Percentiles rank a stretch among this genome's conserved stretches.
Conservation (phyloP, 2,329 filamentous ascomycete genomes). For the Eurotiales sp. region DNA sequence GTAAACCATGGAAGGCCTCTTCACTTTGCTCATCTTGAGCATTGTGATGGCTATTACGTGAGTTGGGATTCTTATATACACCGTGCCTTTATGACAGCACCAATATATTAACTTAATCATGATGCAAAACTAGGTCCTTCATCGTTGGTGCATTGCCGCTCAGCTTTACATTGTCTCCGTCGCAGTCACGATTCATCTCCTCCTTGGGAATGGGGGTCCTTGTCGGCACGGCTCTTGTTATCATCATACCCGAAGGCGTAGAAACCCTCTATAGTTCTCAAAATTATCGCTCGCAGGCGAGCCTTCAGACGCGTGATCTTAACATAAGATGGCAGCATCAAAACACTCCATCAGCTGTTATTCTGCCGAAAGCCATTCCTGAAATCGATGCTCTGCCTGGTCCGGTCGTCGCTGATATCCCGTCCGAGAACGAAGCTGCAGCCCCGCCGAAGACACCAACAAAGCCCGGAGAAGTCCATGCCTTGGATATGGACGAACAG, state of each 20-base stretch:
- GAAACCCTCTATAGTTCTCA: conserved; percentile 73
- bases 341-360: not conserved
- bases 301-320: conserved; percentile 26
- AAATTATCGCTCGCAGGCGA: conserved; percentile 27
- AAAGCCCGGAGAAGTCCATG: conserved; percentile 9
- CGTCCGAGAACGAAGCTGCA: conserved; percentile 8
- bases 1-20: conserved; percentile 55
- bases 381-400: conserved; percentile 23
- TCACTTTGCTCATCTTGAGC: conserved; percentile 63
- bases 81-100: no score
- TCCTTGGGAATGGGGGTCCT: conserved; percentile 90
- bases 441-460: conserved; percentile 5
- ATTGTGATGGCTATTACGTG: conserved; percentile 63
- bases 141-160: conserved; percentile 86
- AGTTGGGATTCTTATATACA: conserved; percentile 25
- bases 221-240: conserved; percentile 90
- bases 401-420: conserved; percentile 23
- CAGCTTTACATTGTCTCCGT: conserved; percentile 79
- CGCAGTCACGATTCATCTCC: conserved; percentile 83
- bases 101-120: not conserved
- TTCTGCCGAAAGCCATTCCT: conserved; percentile 11
- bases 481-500: conserved; percentile 15
- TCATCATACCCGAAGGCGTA: conserved; percentile 95
- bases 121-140: conserved; percentile 66
- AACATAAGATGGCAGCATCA: conserved; percentile 27